A percentile compares a stretch with the other conserved stretches of the same genome.
Evolutionary conservation across 2,329 filamentous ascomycete species (phyloP).

Genomic region (Periconia digitata): DNA sequence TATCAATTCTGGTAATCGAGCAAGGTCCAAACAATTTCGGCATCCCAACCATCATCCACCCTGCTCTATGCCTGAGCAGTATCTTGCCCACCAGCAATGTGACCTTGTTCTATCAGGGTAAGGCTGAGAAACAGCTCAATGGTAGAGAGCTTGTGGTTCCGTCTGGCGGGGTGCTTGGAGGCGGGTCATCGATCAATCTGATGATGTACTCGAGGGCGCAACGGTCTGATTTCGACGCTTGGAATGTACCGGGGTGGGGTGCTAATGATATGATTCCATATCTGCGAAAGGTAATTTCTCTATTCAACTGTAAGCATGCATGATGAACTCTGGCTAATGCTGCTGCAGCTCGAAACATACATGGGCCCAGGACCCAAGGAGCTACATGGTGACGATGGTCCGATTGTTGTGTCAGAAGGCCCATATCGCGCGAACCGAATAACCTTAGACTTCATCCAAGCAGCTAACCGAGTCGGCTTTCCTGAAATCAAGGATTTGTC

Average conservation of each 20-base stretch:
- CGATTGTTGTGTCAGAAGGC: constrained; percentile 56
- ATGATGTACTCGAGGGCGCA: constrained; percentile 51
- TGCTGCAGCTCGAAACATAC: constrained; percentile 57
- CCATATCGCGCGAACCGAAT: constrained; percentile 45
- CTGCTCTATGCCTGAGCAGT: constrained; percentile 54
- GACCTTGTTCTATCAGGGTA: constrained; percentile 53
- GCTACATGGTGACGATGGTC: constrained; percentile 57
- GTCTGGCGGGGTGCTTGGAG: constrained; percentile 61
- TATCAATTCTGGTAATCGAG: constrained; percentile 58
- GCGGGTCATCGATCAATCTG: constrained; percentile 52
- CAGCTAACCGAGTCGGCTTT: constrained; percentile 52
- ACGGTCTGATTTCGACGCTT: constrained; percentile 54
- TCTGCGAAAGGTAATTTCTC: constrained; percentile 50
- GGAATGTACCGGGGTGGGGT: constrained; percentile 56
- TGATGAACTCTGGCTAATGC: not conserved
- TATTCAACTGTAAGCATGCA: not conserved
- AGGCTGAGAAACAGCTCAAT: constrained; percentile 49
- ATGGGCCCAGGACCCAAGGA: constrained; percentile 49
- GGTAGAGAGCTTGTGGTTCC: constrained; percentile 49
- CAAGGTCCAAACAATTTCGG: constrained; percentile 57
- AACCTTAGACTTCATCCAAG: constrained; percentile 55
- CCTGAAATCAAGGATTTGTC: constrained; percentile 58
- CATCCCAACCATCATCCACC: constrained; percentile 53
- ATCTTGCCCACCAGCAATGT: constrained; percentile 53
- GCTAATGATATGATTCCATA: constrained; percentile 56